A percentile compares a stretch with the other conserved stretches of the same genome.
Conservation (phyloP, 768 basidiomycete genomes). For the Rossbeevera mucosa region DNA sequence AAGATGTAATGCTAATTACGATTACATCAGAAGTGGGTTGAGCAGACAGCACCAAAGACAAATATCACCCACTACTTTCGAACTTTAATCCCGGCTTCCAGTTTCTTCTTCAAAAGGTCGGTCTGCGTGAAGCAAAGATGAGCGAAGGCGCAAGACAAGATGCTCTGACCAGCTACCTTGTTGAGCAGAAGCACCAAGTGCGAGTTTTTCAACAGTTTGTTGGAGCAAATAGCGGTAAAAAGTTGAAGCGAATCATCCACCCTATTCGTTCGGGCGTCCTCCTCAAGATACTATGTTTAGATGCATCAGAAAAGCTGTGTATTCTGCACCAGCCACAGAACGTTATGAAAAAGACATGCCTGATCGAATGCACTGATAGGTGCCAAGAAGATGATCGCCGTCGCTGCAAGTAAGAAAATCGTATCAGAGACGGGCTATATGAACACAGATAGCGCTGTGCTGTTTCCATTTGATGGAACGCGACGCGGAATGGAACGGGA, state of each 20-base stretch:
- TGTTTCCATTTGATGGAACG: constrained; percentile 8
- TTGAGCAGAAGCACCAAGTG: constrained; percentile 75
- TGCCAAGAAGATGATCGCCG: constrained; percentile 82
- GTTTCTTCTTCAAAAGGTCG: constrained; percentile 69
- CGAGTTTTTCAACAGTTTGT: constrained; percentile 66
- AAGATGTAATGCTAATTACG: constrained; percentile 68
- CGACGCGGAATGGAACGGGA: constrained; percentile 6
- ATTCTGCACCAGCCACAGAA: not conserved
- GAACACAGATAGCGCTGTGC: constrained; percentile 18
- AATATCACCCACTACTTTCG: constrained; percentile 63
- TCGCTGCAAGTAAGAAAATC: constrained; percentile 41
- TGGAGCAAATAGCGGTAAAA: constrained; percentile 70
- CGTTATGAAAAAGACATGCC: constrained; percentile 36
- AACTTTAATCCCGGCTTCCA: constrained; percentile 62
- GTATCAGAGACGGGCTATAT: constrained; percentile 8
- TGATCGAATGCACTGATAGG: constrained; percentile 87
- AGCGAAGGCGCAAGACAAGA: not conserved
- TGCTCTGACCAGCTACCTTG: constrained; percentile 46
- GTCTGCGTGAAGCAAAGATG: constrained; percentile 38
- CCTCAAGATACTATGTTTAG: constrained; percentile 63
- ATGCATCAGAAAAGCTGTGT: constrained; percentile 11
- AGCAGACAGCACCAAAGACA: not conserved
- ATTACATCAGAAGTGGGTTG: not conserved
- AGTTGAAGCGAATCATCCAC: constrained; percentile 80
- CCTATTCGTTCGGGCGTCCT: constrained; percentile 73